Evolutionary conservation across 306 rosid species (phyloP).

Genomic region (Medicago arabica): DNA sequence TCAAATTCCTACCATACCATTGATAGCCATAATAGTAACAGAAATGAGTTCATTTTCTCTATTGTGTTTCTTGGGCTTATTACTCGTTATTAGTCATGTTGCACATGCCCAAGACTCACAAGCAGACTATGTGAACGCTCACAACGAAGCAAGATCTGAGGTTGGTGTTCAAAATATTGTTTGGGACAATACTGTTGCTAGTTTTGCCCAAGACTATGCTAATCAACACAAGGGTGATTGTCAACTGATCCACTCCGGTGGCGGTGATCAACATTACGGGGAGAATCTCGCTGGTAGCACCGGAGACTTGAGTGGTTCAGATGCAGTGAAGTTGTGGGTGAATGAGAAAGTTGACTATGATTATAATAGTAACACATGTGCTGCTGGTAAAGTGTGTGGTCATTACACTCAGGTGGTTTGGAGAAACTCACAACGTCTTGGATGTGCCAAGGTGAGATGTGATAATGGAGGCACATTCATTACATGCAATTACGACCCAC

Average conservation of each 20-base stretch:
- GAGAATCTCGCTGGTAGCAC: slow-evolving; percentile 21
- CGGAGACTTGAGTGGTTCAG: slow-evolving; percentile 9
- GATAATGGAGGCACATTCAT: background rate
- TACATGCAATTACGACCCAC: too few species aligned
- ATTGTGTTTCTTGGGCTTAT: slow-evolving; percentile 1
- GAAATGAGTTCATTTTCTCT: slow-evolving; percentile 22
- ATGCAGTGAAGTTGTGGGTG: slow-evolving; percentile 50
- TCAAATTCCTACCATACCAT: background rate
- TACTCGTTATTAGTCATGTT: background rate
- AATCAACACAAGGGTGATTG: slow-evolving; percentile 41
- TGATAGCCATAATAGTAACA: background rate
- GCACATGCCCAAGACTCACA: slow-evolving; percentile 44
- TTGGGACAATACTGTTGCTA: slow-evolving; percentile 46
- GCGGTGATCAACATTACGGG: slow-evolving; percentile 2
- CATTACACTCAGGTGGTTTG: slow-evolving; percentile 67
- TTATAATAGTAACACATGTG: slow-evolving; percentile 43
- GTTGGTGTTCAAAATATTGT: slow-evolving; percentile 35
- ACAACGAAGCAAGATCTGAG: slow-evolving; percentile 42
- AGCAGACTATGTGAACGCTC: slow-evolving; percentile 41
- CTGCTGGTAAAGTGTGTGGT: slow-evolving; percentile 30
- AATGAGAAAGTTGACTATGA: slow-evolving; percentile 46
- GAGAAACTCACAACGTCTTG: slow-evolving; percentile 45
- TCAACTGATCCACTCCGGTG: slow-evolving; percentile 37
- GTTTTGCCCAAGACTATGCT: slow-evolving; percentile 43
- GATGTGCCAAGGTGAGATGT: slow-evolving; percentile 65